phyloP scores from a whole-genome alignment of 2,329 filamentous ascomycete genomes.

The Cladophialophora yegresii region DNA sequence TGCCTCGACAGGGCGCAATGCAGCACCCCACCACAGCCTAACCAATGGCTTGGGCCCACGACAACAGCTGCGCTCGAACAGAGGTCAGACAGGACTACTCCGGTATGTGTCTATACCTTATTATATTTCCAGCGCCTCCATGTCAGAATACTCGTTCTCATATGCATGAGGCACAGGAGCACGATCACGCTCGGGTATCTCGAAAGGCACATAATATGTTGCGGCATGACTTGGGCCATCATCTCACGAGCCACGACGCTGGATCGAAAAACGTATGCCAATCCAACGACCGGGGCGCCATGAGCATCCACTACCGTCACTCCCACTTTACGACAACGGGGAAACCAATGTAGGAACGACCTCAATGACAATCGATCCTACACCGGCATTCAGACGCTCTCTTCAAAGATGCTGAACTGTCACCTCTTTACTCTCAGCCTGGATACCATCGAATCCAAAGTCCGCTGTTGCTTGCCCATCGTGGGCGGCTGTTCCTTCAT shows the following conservation, averaged over 20 bases:
- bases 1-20: not conserved
- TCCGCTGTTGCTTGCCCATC: slow-evolving; percentile 20
- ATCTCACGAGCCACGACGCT: not conserved
- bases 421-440: slow-evolving; percentile 12
- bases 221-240: not conserved
- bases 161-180: no score
- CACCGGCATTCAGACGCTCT: not conserved
- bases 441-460: slow-evolving; percentile 24
- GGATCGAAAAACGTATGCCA: not conserved
- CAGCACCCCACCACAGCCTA: not conserved
- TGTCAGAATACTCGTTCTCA: no score
- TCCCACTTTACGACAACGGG: not conserved
- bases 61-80: not conserved
- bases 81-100: not conserved
- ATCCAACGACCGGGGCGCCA: not conserved
- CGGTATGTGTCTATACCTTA: no score
- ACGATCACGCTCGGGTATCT: no score
- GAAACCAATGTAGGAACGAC: not conserved
- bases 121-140: no score
- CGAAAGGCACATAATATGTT: not conserved
- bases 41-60: not conserved
- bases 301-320: not conserved
- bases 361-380: not conserved
- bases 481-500: slow-evolving; percentile 11
- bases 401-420: not conserved